Base-by-base conservation (phyloP, 2,329 filamentous ascomycete genomes). In the Penicillium sp. region DNA sequence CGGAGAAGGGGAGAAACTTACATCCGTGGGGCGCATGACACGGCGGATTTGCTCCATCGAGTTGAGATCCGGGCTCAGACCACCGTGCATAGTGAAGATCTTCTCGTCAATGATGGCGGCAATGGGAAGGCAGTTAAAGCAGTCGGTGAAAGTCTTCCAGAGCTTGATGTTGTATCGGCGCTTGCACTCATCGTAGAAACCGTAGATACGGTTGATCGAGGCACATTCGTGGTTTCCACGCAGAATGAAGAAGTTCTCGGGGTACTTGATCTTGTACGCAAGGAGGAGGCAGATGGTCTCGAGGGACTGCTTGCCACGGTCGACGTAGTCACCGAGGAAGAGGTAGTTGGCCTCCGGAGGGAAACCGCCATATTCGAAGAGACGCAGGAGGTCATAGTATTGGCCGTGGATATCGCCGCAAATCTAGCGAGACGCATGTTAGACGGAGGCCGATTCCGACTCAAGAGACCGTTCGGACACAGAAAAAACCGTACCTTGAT, bases 181-280 rank as follows among this genome's bases (percentile, higher is more conserved):
- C 83, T 99, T 99, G 87, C 93, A 99, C 79, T 99, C 93, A 73
- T 99, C 94, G 82, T 99, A 99, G 82, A 99, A 99, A 58, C 94
- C 94, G 76, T 99, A 99, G 78, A 97, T 96, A 73, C 94, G 91
- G 82, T 96, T 99, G 82, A 99, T 96, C 51, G 90, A 96, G 57
- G 94, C 94, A 79, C 94, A 97, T 79, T 99, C 94, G 82, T 99
- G 94, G 82, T 99, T 99, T 62, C 94, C 94, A 66, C 94, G 91
- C 57, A 99, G 86, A 66, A 99, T 89, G 82, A 99, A 99, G 81
- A 99, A 97, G 82, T 99, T 99, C 80, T 99, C 94, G 47, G 94
- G 94, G 76, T 96, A 97, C 82, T 97, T 97, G 85, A 99, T 96
- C 86, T 99, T 99, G 86, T 97, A 99, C 61, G 92, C 92, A 50